Evolutionary conservation across 2,329 filamentous ascomycete genomes (phyloP).

Genomic region (Falciphora oryzae): DNA sequence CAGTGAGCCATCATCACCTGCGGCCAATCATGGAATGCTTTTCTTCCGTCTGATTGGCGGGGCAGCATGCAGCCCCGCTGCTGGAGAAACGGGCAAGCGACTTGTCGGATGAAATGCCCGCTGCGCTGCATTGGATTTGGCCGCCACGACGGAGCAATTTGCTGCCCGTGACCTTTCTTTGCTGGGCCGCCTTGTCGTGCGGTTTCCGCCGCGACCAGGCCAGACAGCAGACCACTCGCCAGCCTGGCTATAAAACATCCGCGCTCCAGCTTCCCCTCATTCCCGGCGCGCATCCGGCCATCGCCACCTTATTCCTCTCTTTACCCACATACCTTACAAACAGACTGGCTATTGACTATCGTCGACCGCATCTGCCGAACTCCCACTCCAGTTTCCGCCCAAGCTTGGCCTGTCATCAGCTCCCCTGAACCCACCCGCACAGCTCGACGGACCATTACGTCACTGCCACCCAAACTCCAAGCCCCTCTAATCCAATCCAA

Average conservation of each 20-base stretch:
- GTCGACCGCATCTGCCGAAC: no score
- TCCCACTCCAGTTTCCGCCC: background rate
- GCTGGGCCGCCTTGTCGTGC: background rate
- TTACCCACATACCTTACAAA: no score
- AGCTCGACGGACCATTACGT: no score
- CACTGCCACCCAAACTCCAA: background rate
- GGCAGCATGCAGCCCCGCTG: background rate
- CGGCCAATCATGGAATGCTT: background rate
- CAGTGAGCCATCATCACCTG: background rate
- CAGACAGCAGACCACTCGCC: background rate
- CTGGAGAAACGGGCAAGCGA: background rate
- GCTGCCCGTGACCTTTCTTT: background rate
- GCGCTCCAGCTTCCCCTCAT: background rate
- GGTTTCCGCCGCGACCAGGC: background rate
- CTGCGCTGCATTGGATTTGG: background rate
- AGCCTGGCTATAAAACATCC: background rate
- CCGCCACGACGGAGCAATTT: background rate
- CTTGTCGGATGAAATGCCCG: no score
- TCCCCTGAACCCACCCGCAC: no score
- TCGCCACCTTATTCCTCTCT: background rate
- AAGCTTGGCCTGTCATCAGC: background rate
- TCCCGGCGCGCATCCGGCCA: background rate
- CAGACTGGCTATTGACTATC: no score
- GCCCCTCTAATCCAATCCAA: background rate
- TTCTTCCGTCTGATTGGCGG: background rate